Percentiles rank a stretch among this genome's conserved stretches.
Evolutionary conservation across 257 asterid genomes (phyloP).

Genomic region (Solanum acaule): DNA sequence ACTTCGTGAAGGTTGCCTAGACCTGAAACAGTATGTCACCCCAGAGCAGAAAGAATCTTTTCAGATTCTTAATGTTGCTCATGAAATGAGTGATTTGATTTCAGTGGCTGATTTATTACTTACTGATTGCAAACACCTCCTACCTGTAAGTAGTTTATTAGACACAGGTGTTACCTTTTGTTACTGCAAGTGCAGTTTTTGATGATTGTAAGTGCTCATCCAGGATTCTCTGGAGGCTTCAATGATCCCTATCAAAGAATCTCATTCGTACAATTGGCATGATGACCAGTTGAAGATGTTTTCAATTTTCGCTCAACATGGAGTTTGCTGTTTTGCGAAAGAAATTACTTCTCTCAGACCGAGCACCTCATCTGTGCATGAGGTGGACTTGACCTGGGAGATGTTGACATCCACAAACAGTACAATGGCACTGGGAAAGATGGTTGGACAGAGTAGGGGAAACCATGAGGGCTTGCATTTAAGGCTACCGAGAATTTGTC

Average conservation of each 20-base stretch:
- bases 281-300: slow-evolving; percentile 72
- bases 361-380: slow-evolving; percentile 19
- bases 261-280: slow-evolving; percentile 41
- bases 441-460: slow-evolving; percentile 31
- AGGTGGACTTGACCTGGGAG: slow-evolving; percentile 60
- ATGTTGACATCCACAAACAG: slow-evolving; percentile 60
- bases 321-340: slow-evolving; percentile 59
- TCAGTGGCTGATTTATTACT: slow-evolving; percentile 72
- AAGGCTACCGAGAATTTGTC: slow-evolving; percentile 9
- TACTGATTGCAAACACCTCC: slow-evolving; percentile 40
- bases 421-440: slow-evolving; percentile 69
- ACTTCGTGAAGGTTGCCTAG: slow-evolving; percentile 35
- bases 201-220: slow-evolving; percentile 4
- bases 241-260: slow-evolving; percentile 20
- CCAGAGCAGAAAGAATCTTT: slow-evolving; percentile 54
- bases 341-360: slow-evolving; percentile 44
- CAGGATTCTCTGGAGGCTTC: slow-evolving; percentile 59
- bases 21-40: slow-evolving; percentile 39
- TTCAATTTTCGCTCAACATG: slow-evolving; percentile 66
- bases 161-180: not conserved
- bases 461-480: slow-evolving; percentile 5
- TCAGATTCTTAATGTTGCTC: slow-evolving; percentile 28
- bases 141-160: slow-evolving; percentile 33
- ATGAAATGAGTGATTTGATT: slow-evolving; percentile 52
- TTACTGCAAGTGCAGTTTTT: slow-evolving; percentile 8